These are phyloP conservation scores for Oenanthe sinensis DNA, from an alignment of 129 eudicot genomes.

Conservation along the genomic window DNA sequence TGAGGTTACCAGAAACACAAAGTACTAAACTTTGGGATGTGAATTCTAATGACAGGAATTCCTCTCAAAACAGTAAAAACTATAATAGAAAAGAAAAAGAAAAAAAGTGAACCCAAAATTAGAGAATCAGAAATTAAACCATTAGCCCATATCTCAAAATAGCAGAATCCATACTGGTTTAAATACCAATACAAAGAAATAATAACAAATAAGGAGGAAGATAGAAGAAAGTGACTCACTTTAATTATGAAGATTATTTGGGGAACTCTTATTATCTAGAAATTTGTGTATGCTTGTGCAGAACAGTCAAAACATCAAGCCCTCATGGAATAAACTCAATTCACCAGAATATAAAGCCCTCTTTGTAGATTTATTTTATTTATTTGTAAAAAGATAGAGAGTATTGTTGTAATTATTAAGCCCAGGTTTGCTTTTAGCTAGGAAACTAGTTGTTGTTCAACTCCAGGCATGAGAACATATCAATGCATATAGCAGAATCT, in stretches of 20 bases:
- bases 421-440: neutral
- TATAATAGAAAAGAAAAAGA: neutral
- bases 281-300: neutral
- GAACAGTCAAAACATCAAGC: neutral
- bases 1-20: slow-evolving; percentile 6
- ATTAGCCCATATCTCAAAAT: neutral
- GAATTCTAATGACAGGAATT: slow-evolving; percentile 4
- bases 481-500: neutral
- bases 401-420: neutral
- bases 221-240: slow-evolving; percentile 17
- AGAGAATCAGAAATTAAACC: neutral
- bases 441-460: neutral
- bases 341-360: slow-evolving; percentile 2
- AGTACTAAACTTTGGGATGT: neutral
- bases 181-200: neutral
- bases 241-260: neutral
- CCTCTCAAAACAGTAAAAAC: neutral
- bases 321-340: slow-evolving; percentile 8
- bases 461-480: neutral
- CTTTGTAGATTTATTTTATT: neutral
- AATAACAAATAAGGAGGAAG: neutral
- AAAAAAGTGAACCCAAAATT: neutral
- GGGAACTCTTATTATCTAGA: slow-evolving; percentile 2
- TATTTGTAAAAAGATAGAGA: neutral
- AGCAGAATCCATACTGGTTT: slow-evolving; percentile 3